A percentile compares a stretch with the other conserved stretches of the same genome.
These are phyloP conservation scores for Pythium brachiatum DNA, from an alignment of 352 stramenopile genomes.

Conservation along the genomic window DNA sequence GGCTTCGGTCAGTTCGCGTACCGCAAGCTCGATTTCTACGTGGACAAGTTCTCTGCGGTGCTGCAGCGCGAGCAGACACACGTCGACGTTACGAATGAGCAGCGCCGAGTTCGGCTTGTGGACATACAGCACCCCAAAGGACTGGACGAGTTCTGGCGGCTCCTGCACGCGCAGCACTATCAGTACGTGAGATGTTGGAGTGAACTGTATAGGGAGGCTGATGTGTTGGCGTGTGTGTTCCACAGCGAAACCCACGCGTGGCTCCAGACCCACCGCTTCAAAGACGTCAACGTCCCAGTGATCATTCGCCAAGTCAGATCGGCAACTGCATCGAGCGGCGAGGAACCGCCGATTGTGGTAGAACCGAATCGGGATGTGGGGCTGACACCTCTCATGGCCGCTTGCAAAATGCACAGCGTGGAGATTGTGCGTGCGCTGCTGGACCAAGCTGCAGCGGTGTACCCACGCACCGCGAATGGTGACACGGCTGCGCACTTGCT, in stretches of 20 bases:
- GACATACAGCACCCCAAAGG: conserved; percentile 37
- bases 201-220: background rate
- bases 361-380: conserved; percentile 34
- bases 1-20: conserved; percentile 18
- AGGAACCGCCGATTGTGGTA: conserved; percentile 4
- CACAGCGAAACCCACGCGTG: conserved; percentile 56
- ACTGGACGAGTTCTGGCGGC: conserved; percentile 58
- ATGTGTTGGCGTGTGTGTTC: background rate
- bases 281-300: conserved; percentile 66
- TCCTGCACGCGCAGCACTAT: conserved; percentile 43
- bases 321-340: background rate
- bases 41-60: conserved; percentile 34
- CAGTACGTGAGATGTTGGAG: conserved; percentile 6
- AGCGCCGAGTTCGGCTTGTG: conserved; percentile 37
- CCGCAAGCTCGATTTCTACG: conserved; percentile 52
- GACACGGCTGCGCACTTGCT: conserved; percentile 69
- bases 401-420: conserved; percentile 46
- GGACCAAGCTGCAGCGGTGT: conserved; percentile 43
- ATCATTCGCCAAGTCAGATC: conserved; percentile 6
- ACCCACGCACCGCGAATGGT: conserved; percentile 58
- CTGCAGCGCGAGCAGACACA: conserved; percentile 34
- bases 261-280: conserved; percentile 58
- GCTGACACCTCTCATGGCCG: conserved; percentile 67
- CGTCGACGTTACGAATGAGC: conserved; percentile 24
- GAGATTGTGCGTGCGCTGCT: conserved; percentile 50